Conservation (phyloP, 2,329 filamentous ascomycete genomes). For the Chalaropsis ovoidea region DNA sequence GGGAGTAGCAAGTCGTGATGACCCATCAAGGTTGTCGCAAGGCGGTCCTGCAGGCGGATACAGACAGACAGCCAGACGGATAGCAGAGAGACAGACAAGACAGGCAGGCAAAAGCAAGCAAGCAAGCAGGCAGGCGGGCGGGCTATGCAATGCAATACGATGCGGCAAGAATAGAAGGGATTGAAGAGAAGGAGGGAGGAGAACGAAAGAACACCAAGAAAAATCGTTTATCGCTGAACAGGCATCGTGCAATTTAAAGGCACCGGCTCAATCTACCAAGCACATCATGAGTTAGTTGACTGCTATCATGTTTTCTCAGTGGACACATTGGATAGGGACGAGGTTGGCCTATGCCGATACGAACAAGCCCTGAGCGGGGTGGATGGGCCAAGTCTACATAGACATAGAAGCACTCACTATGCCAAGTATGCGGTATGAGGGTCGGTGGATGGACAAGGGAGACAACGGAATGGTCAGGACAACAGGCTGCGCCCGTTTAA, state of each 20-base stretch:
- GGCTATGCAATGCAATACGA: not conserved
- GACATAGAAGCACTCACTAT: conserved; percentile 4
- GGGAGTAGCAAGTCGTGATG: not conserved
- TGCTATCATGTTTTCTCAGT: conserved; percentile 13
- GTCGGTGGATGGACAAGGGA: not conserved
- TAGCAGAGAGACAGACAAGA: not conserved
- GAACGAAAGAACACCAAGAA: conserved; percentile 8
- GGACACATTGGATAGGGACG: conserved; percentile 14
- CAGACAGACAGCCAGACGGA: not conserved
- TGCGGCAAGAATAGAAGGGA: not conserved
- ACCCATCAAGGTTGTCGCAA: conserved; percentile 11
- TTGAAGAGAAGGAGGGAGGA: not conserved
- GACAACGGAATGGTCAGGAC: conserved; percentile 4
- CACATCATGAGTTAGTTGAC: not conserved
- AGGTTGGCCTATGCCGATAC: conserved; percentile 14
- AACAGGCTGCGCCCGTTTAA: conserved; percentile 9
- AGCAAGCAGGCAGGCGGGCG: not conserved
- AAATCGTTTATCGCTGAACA: conserved; percentile 9
- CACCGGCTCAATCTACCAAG: not conserved
- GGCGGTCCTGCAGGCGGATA: not conserved
- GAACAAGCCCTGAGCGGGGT: conserved; percentile 14
- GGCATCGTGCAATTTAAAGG: conserved; percentile 15
- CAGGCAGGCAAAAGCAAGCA: not conserved
- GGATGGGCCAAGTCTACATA: conserved; percentile 13
- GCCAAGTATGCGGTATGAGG: conserved; percentile 1